These are phyloP conservation scores for Solanum clarkiae DNA, from an alignment of 257 asterid genomes.

Conservation along the genomic window DNA sequence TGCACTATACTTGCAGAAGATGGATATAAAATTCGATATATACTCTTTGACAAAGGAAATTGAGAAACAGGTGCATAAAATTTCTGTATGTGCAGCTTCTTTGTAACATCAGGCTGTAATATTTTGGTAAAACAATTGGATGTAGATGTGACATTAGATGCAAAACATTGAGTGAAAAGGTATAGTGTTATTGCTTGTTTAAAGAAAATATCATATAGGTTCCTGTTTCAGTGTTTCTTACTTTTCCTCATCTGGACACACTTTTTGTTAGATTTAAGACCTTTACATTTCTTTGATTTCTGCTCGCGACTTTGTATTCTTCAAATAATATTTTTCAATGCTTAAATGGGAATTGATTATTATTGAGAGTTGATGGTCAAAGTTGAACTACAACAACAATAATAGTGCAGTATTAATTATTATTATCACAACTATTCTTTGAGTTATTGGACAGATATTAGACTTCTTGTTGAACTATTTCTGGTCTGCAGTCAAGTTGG, in stretches of 20 bases:
- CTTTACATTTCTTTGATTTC: background rate
- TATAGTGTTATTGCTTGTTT: background rate
- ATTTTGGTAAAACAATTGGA: background rate
- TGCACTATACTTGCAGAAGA: conserved; percentile 86
- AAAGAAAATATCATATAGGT: background rate
- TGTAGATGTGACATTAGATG: background rate
- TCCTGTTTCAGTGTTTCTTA: background rate
- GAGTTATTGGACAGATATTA: background rate
- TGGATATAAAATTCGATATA: conserved; percentile 83
- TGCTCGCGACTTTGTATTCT: background rate
- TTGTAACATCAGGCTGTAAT: background rate
- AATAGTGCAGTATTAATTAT: background rate
- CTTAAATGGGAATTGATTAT: background rate
- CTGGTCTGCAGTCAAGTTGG: background rate
- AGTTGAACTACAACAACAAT: background rate
- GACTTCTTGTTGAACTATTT: background rate
- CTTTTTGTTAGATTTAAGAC: background rate
- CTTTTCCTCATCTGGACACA: background rate
- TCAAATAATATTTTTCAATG: background rate
- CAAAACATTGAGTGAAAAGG: background rate
- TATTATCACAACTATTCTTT: background rate
- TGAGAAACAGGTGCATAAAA: conserved; percentile 73
- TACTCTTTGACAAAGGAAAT: conserved; percentile 88
- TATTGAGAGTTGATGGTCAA: background rate
- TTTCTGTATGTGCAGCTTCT: background rate